Conservation (phyloP, 352 stramenopile genomes). For the Halophytophthora polymorphica region DNA sequence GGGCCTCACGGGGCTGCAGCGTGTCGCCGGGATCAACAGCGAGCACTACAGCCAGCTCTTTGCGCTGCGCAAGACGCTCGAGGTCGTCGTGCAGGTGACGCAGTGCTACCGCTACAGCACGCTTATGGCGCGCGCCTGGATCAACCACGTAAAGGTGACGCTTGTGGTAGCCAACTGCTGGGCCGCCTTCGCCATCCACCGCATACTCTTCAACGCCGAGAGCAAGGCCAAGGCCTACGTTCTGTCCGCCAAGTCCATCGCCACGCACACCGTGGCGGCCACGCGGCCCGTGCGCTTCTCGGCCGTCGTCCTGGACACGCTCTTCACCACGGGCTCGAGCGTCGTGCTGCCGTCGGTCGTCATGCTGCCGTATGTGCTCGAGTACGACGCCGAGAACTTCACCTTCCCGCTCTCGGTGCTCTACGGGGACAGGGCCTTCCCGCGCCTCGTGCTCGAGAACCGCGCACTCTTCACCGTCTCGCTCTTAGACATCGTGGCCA, state of each 20-base stretch:
- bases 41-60: slow-evolving; percentile 27
- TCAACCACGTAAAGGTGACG: slow-evolving; percentile 45
- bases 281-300: slow-evolving; percentile 5
- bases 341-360: slow-evolving; percentile 13
- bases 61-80: slow-evolving; percentile 30
- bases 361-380: slow-evolving; percentile 13
- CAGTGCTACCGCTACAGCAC: slow-evolving; percentile 45
- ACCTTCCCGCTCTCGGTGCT: slow-evolving; percentile 30
- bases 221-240: too few species aligned
- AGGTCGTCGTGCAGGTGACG: slow-evolving; percentile 37
- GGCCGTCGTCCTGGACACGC: slow-evolving; percentile 11
- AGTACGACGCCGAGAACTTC: slow-evolving; percentile 28
- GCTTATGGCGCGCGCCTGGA: slow-evolving; percentile 39
- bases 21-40: slow-evolving; percentile 22
- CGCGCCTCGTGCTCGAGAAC: slow-evolving; percentile 45
- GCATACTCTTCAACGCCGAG: slow-evolving; percentile 3
- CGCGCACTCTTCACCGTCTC: slow-evolving; percentile 34
- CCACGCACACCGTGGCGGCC: background rate
- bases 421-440: slow-evolving; percentile 42
- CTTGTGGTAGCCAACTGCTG: slow-evolving; percentile 44
- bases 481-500: slow-evolving; percentile 21
- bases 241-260: too few species aligned
- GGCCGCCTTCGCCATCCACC: slow-evolving; percentile 19
- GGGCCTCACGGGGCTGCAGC: too few species aligned
- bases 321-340: slow-evolving; percentile 1